Base-by-base conservation (phyloP, 139 green algal species). In the Spirogloea muscicola region DNA sequence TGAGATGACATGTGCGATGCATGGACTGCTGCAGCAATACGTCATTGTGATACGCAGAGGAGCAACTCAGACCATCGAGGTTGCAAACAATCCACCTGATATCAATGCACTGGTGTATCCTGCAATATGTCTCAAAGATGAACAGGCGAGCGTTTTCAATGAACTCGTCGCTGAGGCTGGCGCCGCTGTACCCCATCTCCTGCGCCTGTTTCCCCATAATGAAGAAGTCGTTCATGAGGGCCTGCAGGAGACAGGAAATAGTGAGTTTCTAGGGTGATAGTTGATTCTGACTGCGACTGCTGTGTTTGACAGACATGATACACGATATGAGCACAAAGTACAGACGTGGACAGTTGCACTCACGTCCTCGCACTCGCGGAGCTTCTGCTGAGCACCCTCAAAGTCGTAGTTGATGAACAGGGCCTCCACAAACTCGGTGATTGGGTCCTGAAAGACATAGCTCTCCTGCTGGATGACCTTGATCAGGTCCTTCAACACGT, bases 101-200 rank as follows among this genome's bases (percentile, higher is more conserved):
- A 84, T 93, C 86, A 72, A 99, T 97, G 87, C 84, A 87, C 83
- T 94, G 80, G 83, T 95, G 90, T 25, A 95, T 87, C 42, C 87
- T 76, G 88, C 90, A 96, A 86, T 97, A 97, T 34, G 87, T 96
- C 85, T 99, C 94, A 78, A 99, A 98, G 77, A 98, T 93, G 84
- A 96, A 94, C 44, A 94, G 79, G 7, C 95, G 88, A 36, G 92
- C 92, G 65, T 89, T 92, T 83, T 98, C 92, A 49, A 97, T 83
- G 78, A 99, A 98, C 65, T 96, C 91, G 16, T 95, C 88, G 62
- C 68, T 43, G 84, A 88, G 89, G 0, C 86, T 87, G 1, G 88
- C 85, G 41, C 97, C 83, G 86, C 97, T 97, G 84, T 94, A 98
- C 84, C 97, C 94, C 64, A 89, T 91, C 57, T 91, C 90, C 25